Evolutionary conservation across 176 grass and related monocot species (phyloP), one percentile per base, ranked within the genome.

Genomic region (Alopecurus myosuroides): DNA sequence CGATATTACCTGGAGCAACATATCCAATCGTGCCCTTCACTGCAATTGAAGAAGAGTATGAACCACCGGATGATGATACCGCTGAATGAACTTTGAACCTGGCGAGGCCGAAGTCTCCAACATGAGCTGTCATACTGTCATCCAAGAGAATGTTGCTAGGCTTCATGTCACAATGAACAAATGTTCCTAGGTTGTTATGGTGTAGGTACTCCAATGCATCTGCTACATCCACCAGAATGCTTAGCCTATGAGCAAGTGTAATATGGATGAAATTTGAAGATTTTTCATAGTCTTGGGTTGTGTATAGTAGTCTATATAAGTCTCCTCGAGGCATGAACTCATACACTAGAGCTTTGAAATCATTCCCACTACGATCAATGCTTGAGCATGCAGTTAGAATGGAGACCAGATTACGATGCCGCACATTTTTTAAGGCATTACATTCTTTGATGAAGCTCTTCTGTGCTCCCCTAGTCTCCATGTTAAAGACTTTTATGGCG

Each of bases 341-440:
- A 42, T 86, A 86, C 30, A 74, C 68, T 3, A 86, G n/a, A 22
- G 85, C 85, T 18, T 86, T 86, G 18, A 80, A 80, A 52, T 81
- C 67, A 74, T 81, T 66, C 39, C 78, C 44, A 17, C 6, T 30
- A 4, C 44, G 6, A 41, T 81, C 68, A 14, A 40, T 40, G 13
- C 30, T 41, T 22, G 76, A 86, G 39, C 66, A 86, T 22, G 84
- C 65, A 39, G 52, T 86, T 15, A 80, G 0, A 15, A 80, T 86
- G 14, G 5, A 29, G 25, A 79, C 42, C 19, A 79, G 65, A 60
- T 72, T 86, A 2, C 51, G 65, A 56, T 86, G 84, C 1, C 84
- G 20, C 6, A 52, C 4, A 81, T 86, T 74, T 64, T 44, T 74
- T 17, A 86, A 33, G n/a, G 56, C 33, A 86, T 65, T 30, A 13